Base-by-base conservation (phyloP, 2,329 filamentous ascomycete genomes). In the Trichoderma polysporum region DNA sequence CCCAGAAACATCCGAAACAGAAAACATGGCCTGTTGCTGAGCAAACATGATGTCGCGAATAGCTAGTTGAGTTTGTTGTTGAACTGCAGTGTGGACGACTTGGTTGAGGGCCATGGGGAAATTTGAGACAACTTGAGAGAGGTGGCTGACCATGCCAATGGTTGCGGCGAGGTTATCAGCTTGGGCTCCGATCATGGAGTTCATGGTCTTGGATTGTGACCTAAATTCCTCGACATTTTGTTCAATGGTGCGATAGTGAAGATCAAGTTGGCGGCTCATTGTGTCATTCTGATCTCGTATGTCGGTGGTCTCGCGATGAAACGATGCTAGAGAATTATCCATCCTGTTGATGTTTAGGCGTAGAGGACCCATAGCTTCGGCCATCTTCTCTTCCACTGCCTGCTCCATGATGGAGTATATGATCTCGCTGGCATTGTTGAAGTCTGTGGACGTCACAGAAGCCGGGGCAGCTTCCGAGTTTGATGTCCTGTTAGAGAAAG, bases 351-450 rank as follows among this genome's bases (percentile, higher is more conserved):
- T 60, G 9, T 77, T 75, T 22, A 77, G 54, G 2, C 75, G 71
- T 10, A 79, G 64, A 2, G 76, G 77, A 0, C 69, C 69, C 7
- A 76, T 71, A 0, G 77, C 77, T 37, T 76, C 75, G 0, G 74
- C 70, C 31, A 79, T 73, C 10, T 74, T 72, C n/a, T 76, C 71
- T 31, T 79, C 77, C 0, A 76, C 76, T 2, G 67, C 70, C 1
- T 76, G 69, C 45, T 78, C 77, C 15, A 77, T 68, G 27, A 77
- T 71, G 2, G 73, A 71, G 35, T 70, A 72, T 13, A 79, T 73
- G 4, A 71, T 69, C 35, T 78, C 73, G 1, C 64, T 65, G 19
- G 69, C 2, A 0, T 64, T 60, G 6, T 59, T 62, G 3, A 70
- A 35, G 19, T 70, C 70, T 9, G 68, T 5, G 3, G 68, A 64